Evolutionary conservation across 495 filamentous ascomycete genomes (phyloP).

Genomic region (Neurospora sp.): DNA sequence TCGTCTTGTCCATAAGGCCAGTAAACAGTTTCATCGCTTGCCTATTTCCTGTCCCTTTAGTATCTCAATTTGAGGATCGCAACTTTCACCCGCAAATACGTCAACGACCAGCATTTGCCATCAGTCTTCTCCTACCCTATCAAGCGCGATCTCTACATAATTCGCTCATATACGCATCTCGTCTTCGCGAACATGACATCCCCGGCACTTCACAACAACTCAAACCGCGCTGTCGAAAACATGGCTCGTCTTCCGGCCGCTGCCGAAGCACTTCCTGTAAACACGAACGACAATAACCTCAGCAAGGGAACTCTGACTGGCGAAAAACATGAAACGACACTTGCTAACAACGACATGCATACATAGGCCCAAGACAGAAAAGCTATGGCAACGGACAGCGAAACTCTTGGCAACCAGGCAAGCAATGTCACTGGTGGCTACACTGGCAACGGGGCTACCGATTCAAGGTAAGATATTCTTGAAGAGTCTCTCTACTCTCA

Average conservation of each 20-base stretch:
- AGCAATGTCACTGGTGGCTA: not conserved
- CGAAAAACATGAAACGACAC: not conserved
- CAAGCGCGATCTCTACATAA: not conserved
- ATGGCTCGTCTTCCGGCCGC: not conserved
- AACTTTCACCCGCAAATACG: not conserved
- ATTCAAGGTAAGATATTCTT: not conserved
- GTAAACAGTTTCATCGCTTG: not conserved
- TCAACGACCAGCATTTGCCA: not conserved
- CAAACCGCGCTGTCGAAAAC: not conserved
- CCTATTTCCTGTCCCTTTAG: not conserved
- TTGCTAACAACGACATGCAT: not conserved
- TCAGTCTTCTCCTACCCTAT: not conserved
- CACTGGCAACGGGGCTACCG: not conserved
- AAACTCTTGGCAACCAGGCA: not conserved
- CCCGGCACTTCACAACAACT: not conserved
- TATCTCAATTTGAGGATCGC: not conserved
- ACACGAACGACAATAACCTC: not conserved
- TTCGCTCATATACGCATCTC: not conserved
- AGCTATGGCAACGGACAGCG: not conserved
- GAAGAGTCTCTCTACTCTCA: not conserved
- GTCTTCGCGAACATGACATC: not conserved
- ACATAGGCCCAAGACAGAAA: not conserved
- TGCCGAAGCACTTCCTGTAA: not conserved
- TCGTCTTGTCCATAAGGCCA: not conserved
- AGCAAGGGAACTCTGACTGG: not conserved